These are phyloP conservation scores for Phytophthora tubulina DNA, from an alignment of 352 stramenopile species.

Conservation along the genomic window DNA sequence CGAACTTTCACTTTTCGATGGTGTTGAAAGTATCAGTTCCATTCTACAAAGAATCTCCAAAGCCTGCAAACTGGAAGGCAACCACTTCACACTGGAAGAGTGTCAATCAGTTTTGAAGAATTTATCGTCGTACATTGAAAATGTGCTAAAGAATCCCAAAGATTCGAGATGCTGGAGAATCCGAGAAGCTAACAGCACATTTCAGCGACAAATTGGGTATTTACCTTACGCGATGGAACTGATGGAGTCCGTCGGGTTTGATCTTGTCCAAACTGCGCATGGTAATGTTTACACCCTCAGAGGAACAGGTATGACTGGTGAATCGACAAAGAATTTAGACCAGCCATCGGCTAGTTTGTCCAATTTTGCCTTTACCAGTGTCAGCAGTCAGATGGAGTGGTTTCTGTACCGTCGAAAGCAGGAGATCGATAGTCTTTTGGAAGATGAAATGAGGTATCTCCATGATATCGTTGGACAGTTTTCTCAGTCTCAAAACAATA, in stretches of 20 bases:
- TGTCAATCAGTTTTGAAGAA: conserved; percentile 49
- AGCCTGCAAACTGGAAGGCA: conserved; percentile 35
- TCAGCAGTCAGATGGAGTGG: conserved; percentile 78
- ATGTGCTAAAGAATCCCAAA: conserved; percentile 76
- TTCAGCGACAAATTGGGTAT: conserved; percentile 72
- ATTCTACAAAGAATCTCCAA: conserved; percentile 61
- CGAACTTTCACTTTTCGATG: conserved; percentile 66
- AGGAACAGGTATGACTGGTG: conserved; percentile 43
- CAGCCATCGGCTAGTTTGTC: conserved; percentile 52
- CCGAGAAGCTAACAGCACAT: conserved; percentile 63
- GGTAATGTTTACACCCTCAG: conserved; percentile 61
- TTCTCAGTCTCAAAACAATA: background rate
- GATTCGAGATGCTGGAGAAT: conserved; percentile 77
- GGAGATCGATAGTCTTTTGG: conserved; percentile 67
- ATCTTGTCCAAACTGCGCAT: conserved; percentile 50
- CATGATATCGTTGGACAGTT: conserved; percentile 45
- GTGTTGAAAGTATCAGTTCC: conserved; percentile 68
- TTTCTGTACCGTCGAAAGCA: conserved; percentile 81
- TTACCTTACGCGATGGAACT: conserved; percentile 57
- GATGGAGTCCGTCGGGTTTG: conserved; percentile 74
- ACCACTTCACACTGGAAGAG: conserved; percentile 55
- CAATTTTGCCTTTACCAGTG: conserved; percentile 68
- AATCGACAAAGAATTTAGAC: background rate
- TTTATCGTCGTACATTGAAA: conserved; percentile 60
- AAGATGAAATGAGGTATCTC: conserved; percentile 71